A percentile compares a stretch with the other conserved stretches of the same genome.
Conservation (phyloP, 768 basidiomycete species). For the Lyophyllum atratum region DNA sequence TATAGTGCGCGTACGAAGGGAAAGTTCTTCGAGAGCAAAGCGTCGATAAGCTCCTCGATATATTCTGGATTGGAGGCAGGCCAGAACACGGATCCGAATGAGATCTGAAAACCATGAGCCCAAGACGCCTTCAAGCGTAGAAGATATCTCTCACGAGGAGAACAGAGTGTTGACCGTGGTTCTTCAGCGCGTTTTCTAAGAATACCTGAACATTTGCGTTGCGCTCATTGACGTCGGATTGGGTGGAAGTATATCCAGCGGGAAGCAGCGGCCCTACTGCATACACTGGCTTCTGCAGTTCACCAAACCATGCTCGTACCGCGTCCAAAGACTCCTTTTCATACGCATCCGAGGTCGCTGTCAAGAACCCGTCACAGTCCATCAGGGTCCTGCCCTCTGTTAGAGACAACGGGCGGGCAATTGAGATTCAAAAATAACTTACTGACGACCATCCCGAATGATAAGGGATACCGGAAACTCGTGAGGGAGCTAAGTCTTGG, state of each 20-base stretch:
- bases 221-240: background rate
- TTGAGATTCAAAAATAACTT: background rate
- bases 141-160: constrained; percentile 17
- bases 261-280: constrained; percentile 21
- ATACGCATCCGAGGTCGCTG: constrained; percentile 14
- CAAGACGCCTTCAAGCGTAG: background rate
- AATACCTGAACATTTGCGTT: constrained; percentile 10
- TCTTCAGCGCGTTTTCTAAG: constrained; percentile 8
- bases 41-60: constrained; percentile 14
- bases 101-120: background rate
- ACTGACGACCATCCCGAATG: constrained; percentile 1
- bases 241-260: background rate
- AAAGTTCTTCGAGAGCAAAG: constrained; percentile 15
- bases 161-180: constrained; percentile 18
- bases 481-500: background rate
- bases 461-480: background rate
- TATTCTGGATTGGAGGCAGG: constrained; percentile 12
- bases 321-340: constrained; percentile 18
- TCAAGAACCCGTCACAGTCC: constrained; percentile 16
- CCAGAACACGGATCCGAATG: constrained; percentile 16
- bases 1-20: constrained; percentile 18
- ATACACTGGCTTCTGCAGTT: constrained; percentile 14
- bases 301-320: constrained; percentile 11
- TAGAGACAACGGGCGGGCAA: background rate
- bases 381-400: background rate